phyloP scores from a whole-genome alignment of 78 protist genomes.

The Dictyostelium purpureum region DNA sequence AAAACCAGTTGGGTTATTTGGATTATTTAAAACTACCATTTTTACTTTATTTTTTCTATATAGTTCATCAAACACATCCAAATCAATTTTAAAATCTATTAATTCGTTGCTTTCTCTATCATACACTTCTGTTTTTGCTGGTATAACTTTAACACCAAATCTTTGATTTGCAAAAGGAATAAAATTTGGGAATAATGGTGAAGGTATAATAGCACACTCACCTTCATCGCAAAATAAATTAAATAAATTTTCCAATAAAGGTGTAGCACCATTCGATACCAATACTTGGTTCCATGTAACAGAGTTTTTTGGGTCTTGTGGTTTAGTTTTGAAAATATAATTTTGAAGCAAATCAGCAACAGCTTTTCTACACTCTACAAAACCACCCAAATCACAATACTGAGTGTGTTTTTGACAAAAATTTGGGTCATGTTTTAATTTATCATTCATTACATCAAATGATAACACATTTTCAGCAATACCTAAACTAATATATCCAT shows the following conservation, averaged over 20 bases:
- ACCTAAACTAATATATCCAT: slow-evolving; percentile 26
- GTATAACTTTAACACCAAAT: slow-evolving; percentile 13
- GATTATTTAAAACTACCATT: slow-evolving; percentile 38
- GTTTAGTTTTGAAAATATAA: not conserved
- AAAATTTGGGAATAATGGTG: slow-evolving; percentile 45
- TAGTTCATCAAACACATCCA: slow-evolving; percentile 15
- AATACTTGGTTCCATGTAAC: not conserved
- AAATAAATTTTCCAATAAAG: slow-evolving; percentile 42
- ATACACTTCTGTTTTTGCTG: not conserved
- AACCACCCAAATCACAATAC: slow-evolving; percentile 50
- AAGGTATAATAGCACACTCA: slow-evolving; percentile 35
- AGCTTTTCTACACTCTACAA: not conserved
- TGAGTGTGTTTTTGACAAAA: not conserved
- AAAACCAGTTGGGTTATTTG: slow-evolving; percentile 76
- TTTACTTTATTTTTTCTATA: not conserved
- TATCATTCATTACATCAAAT: slow-evolving; percentile 33
- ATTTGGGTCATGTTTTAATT: slow-evolving; percentile 36
- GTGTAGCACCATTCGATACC: slow-evolving; percentile 39
- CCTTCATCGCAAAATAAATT: slow-evolving; percentile 8
- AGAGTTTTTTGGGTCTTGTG: not conserved
- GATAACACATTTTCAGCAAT: slow-evolving; percentile 54
- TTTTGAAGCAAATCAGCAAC: slow-evolving; percentile 8
- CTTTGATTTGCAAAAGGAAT: slow-evolving; percentile 23
- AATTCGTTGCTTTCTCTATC: not conserved
- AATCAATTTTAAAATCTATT: not conserved